These are phyloP conservation scores for Talaromyces liani DNA, from an alignment of 495 filamentous ascomycete species.

Conservation along the genomic window DNA sequence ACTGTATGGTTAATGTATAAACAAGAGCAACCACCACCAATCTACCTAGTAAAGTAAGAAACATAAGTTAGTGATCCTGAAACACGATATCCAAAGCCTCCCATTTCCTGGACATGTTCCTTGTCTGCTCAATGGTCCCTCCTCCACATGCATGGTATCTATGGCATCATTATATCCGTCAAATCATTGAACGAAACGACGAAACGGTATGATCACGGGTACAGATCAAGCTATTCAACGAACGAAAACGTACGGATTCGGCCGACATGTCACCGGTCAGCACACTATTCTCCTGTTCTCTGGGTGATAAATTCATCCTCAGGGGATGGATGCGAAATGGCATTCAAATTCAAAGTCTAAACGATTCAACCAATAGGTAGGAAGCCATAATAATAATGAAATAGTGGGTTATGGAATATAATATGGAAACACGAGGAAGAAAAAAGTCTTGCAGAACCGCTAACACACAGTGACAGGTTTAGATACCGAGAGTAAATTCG, in stretches of 20 bases:
- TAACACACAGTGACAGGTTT: conserved; percentile 19
- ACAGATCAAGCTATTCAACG: background rate
- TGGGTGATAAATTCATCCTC: background rate
- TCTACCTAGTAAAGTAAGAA: background rate
- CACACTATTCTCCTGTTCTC: background rate
- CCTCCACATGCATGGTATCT: no score
- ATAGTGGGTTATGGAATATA: background rate
- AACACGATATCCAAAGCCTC: no score
- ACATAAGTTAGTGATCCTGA: no score
- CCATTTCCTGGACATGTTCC: background rate
- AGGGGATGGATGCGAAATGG: background rate
- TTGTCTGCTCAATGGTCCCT: background rate
- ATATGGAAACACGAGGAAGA: conserved; percentile 10
- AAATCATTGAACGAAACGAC: background rate
- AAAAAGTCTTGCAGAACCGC: background rate
- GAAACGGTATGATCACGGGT: background rate
- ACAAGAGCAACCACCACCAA: background rate
- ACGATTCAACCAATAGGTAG: background rate
- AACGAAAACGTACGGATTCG: background rate
- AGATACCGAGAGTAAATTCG: conserved; percentile 95
- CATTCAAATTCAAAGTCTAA: background rate
- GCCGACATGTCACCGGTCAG: background rate
- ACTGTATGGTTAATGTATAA: background rate
- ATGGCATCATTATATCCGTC: background rate
- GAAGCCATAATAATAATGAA: background rate